Evolutionary conservation across 768 basidiomycete genomes (phyloP).

Genomic region (Tephrocybe sp.): DNA sequence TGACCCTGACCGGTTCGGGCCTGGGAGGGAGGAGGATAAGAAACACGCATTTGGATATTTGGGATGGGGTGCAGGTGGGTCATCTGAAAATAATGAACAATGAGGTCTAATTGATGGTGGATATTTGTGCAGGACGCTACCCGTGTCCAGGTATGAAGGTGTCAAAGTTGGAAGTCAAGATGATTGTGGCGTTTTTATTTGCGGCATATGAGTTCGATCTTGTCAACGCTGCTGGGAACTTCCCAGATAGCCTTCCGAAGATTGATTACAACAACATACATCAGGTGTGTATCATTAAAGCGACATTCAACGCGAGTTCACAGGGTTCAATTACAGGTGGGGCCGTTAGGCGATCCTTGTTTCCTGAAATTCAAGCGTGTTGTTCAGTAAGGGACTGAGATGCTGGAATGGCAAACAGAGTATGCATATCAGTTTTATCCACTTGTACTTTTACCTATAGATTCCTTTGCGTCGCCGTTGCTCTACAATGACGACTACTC

Average conservation of each 20-base stretch:
- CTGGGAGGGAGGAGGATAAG: too few relatives aligned
- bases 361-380: slow-evolving; percentile 25
- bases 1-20: too few relatives aligned
- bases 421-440: too few relatives aligned
- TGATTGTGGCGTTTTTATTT: slow-evolving; percentile 32
- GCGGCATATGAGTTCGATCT: slow-evolving; percentile 29
- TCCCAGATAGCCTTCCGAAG: slow-evolving; percentile 6
- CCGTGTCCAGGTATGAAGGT: slow-evolving; percentile 38
- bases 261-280: neutral
- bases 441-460: too few relatives aligned
- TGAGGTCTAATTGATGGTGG: neutral
- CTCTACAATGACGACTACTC: too few relatives aligned
- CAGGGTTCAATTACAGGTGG: slow-evolving; percentile 19
- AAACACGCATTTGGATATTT: slow-evolving; percentile 30
- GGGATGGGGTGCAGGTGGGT: slow-evolving; percentile 40
- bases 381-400: slow-evolving; percentile 16
- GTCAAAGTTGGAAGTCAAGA: slow-evolving; percentile 34
- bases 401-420: too few relatives aligned
- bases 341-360: slow-evolving; percentile 19
- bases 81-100: neutral
- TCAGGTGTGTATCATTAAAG: neutral
- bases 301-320: neutral
- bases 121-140: slow-evolving; percentile 19
- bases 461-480: too few relatives aligned
- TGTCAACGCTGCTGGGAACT: slow-evolving; percentile 28